phyloP scores from a whole-genome alignment of 1,284 basidiomycete genomes.

The Puccinia horiana region DNA sequence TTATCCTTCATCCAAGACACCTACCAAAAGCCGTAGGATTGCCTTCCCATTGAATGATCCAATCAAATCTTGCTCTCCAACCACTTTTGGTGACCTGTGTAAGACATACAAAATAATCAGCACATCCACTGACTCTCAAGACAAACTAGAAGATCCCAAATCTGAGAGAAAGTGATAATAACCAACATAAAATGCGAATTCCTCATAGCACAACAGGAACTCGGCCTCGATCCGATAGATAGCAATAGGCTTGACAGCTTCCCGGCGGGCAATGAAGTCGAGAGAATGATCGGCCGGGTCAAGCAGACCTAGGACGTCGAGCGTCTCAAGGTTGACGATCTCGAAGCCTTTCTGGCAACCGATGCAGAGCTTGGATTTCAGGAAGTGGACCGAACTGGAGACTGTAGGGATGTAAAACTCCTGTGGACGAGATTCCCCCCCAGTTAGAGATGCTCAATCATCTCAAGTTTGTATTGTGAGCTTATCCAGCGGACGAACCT shows the following conservation, averaged over 20 bases:
- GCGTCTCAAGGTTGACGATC: constrained; percentile 94
- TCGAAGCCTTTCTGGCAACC: constrained; percentile 99
- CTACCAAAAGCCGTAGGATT: constrained; percentile 86
- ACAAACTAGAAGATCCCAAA: not conserved
- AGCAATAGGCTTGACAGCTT: constrained; percentile 87
- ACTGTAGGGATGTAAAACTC: constrained; percentile 99
- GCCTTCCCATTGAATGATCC: constrained; percentile 97
- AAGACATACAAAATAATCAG: not conserved
- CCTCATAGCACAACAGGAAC: constrained; percentile 98
- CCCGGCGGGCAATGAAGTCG: constrained; percentile 88
- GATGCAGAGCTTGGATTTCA: constrained; percentile 96
- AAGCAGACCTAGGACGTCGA: constrained; percentile 93
- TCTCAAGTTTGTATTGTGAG: not conserved
- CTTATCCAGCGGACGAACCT: constrained; percentile 64
- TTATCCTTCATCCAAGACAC: constrained; percentile 56
- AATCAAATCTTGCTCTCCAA: constrained; percentile 82
- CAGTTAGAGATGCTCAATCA: not conserved
- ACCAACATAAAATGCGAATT: constrained; percentile 85
- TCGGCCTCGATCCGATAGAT: constrained; percentile 91
- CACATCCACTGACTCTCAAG: not conserved
- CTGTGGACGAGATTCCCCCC: constrained; percentile 60
- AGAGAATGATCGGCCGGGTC: constrained; percentile 89
- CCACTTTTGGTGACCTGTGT: constrained; percentile 84
- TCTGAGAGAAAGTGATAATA: not conserved
- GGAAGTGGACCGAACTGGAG: constrained; percentile 92